Conservation (phyloP, 2,329 filamentous ascomycete species). For the Chrysoporthe cubensis region DNA sequence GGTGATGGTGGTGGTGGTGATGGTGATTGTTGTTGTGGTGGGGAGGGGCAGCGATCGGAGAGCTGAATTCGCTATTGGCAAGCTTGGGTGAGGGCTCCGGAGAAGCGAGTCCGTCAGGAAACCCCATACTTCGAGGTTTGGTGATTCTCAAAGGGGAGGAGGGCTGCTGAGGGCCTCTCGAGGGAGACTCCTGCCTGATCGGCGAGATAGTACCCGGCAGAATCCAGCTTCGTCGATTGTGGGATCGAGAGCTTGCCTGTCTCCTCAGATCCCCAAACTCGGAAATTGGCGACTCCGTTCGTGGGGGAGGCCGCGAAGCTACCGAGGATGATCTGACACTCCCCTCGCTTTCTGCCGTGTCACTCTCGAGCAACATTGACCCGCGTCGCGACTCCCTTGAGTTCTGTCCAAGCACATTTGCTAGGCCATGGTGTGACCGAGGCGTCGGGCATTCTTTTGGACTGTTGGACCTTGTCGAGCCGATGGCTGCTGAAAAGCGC, state of each 20-base stretch:
- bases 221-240: conserved; percentile 85
- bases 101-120: conserved; percentile 71
- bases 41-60: conserved; percentile 63
- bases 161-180: conserved; percentile 67
- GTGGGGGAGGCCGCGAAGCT: conserved; percentile 66
- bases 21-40: conserved; percentile 50
- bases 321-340: conserved; percentile 82
- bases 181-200: conserved; percentile 86
- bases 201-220: conserved; percentile 79
- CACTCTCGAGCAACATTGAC: conserved; percentile 81
- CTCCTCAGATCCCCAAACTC: conserved; percentile 78
- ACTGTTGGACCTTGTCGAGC: conserved; percentile 85
- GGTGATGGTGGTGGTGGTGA: conserved; percentile 57
- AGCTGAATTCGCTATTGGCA: conserved; percentile 78
- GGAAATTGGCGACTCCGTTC: conserved; percentile 88
- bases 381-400: conserved; percentile 70
- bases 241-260: conserved; percentile 77
- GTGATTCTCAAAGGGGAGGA: conserved; percentile 85
- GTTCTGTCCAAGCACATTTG: conserved; percentile 61
- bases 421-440: conserved; percentile 72
- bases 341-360: conserved; percentile 83
- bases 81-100: conserved; percentile 90
- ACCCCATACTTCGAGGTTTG: conserved; percentile 72
- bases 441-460: conserved; percentile 91
- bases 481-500: conserved; percentile 62